Percentiles rank a stretch among this genome's conserved stretches.
phyloP scores from a whole-genome alignment of 805 yeast genomes.

The Saccharomycopsis javanensis region DNA sequence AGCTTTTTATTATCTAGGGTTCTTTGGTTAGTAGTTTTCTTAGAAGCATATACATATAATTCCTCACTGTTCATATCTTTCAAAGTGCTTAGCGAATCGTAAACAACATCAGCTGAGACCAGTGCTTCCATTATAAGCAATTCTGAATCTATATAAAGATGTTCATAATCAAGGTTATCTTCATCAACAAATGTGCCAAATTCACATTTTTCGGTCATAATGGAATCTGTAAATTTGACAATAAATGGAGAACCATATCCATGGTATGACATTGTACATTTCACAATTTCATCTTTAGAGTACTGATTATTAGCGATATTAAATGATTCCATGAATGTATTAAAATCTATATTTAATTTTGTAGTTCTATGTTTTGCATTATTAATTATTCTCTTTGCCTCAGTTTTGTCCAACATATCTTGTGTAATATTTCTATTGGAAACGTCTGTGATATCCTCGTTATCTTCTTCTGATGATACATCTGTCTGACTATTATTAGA shows the following conservation, averaged over 20 bases:
- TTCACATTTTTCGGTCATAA: conserved; percentile 48
- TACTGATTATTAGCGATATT: conserved; percentile 27
- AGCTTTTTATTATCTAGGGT: conserved; percentile 27
- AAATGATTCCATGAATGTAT: conserved; percentile 41
- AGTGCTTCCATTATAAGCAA: conserved; percentile 41
- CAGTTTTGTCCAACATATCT: background rate
- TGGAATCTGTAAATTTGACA: conserved; percentile 43
- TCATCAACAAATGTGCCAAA: conserved; percentile 37
- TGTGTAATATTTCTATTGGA: conserved; percentile 7
- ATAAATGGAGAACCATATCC: conserved; percentile 46
- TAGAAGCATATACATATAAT: conserved; percentile 37
- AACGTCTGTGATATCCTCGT: background rate
- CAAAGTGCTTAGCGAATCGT: conserved; percentile 45
- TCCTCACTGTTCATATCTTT: conserved; percentile 45
- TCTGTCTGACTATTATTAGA: conserved; percentile 20
- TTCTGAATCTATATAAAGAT: conserved; percentile 34
- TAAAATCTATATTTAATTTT: conserved; percentile 36
- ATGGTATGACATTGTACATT: conserved; percentile 40
- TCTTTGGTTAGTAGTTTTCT: conserved; percentile 21
- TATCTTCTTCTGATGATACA: conserved; percentile 1
- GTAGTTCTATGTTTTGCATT: conserved; percentile 13
- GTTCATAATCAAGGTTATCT: conserved; percentile 20
- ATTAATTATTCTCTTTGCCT: conserved; percentile 10
- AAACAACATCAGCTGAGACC: conserved; percentile 42
- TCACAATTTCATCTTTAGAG: conserved; percentile 26